These are phyloP conservation scores for Fusarium austroafricanum DNA, from an alignment of 2,329 filamentous ascomycete genomes.

Conservation along the genomic window DNA sequence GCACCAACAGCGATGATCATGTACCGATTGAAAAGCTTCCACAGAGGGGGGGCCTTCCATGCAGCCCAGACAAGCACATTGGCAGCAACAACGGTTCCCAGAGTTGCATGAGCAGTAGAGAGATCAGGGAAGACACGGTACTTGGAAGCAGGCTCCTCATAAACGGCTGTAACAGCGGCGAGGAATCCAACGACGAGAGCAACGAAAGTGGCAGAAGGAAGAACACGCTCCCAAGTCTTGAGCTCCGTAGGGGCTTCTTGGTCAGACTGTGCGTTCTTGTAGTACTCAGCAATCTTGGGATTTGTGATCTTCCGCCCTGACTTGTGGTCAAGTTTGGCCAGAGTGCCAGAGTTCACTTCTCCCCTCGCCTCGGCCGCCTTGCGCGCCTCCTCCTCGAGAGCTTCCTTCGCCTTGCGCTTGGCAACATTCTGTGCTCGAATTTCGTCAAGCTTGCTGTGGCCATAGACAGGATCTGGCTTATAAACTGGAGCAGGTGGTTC, in stretches of 20 bases:
- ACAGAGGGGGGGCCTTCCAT: slow-evolving; percentile 74
- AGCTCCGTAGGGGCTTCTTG: slow-evolving; percentile 65
- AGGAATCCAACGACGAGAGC: slow-evolving; percentile 58
- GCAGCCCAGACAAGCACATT: slow-evolving; percentile 68
- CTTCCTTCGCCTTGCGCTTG: slow-evolving; percentile 61
- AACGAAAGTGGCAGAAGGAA: slow-evolving; percentile 64
- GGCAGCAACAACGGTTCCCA: slow-evolving; percentile 68
- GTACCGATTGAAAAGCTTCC: slow-evolving; percentile 74
- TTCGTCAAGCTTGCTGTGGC: slow-evolving; percentile 66
- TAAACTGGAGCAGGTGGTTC: slow-evolving; percentile 33
- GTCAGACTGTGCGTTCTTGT: slow-evolving; percentile 61
- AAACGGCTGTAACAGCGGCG: slow-evolving; percentile 59
- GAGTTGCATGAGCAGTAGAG: slow-evolving; percentile 71
- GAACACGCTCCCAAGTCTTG: slow-evolving; percentile 62
- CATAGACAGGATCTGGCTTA: slow-evolving; percentile 65
- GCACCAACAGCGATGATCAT: slow-evolving; percentile 74
- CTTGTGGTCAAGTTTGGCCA: slow-evolving; percentile 54
- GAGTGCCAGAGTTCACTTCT: slow-evolving; percentile 52
- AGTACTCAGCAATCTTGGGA: slow-evolving; percentile 53
- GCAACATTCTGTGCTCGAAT: slow-evolving; percentile 66
- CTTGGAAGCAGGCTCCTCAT: slow-evolving; percentile 63
- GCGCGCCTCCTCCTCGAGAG: slow-evolving; percentile 56
- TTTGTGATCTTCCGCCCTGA: slow-evolving; percentile 55
- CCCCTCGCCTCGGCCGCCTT: slow-evolving; percentile 57
- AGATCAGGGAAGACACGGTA: slow-evolving; percentile 70